Evolutionary conservation across 495 filamentous ascomycete genomes (phyloP), one percentile per base, ranked within the genome.

Genomic region (Penicillium odoratum): DNA sequence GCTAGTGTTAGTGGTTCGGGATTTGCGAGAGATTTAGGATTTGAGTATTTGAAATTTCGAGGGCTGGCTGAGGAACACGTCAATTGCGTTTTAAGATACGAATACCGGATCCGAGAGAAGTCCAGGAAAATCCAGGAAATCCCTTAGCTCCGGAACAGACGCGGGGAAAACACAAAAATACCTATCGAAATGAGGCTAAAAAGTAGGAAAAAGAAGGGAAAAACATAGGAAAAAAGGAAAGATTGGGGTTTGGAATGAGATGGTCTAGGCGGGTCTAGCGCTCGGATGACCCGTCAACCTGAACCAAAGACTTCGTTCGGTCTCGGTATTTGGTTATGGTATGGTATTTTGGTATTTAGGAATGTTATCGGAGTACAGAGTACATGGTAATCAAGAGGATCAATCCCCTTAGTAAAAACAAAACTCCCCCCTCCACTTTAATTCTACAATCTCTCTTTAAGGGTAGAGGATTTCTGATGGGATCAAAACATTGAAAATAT

Each of bases 11-110:
- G 44, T 47, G 44, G 26, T 47, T 13, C 44, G 21, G 44, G 49
- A 51, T 51, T 38, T 43, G 33, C 2, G 21, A 30, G 11, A 53
- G 18, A n/a, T 52, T 18, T 33, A 9, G 30, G 33, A 48, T 13
- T 7, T 10, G 16, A 25, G 43, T 25, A 21, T 46, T 46, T 46
- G 43, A 21, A 26, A 46, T 21, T 10, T 25, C 26, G 3, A 10
- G 18, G 47, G 47, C 47, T 49, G 47, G 47, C 47, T 49, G 47
- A 49, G 25, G 47, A 49, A 47, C 45, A 47, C 45, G 45, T 47
- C 21, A 18, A 47, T 21, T 21, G 21, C 21, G 21, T 21, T 21
- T 5, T 33, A 33, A 10, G 9, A 36, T 36, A 36, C 33, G 8
- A 21, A 13, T 18, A 51, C 31, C 30, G 48, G 47, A 49, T 49